Base-by-base conservation (phyloP, 169 alveolate genomes). In the Condylostoma magnum region DNA sequence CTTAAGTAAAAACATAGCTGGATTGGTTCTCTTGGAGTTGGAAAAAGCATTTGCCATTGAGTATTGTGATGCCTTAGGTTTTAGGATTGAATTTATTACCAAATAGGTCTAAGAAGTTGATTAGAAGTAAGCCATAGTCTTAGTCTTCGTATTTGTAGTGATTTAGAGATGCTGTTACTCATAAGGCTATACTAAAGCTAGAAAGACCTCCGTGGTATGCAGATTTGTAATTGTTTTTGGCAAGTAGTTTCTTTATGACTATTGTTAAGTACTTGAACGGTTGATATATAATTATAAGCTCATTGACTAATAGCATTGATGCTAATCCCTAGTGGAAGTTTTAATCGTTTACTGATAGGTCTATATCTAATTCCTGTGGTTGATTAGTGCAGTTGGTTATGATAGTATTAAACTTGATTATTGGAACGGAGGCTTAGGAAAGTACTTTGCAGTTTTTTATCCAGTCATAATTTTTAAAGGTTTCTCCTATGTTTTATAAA, bases 151-250 rank as follows among this genome's bases (percentile, higher is more conserved):
- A 31, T 18, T 30, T 6, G 50, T 27, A 27, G 18, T 18, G 12
- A 27, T 60, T 60, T 34, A 60, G n/a, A 15, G 8, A 33, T 8
- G 71, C 71, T 38, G 56, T 55, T 10, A 60, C 30, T 33, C 71
- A 60, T 34, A 60, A 27, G 28, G 37, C 30, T 15, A 60, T 15
- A 41, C 71, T 60, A 41, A 38, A 60, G 28, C 43, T 18, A 28
- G 56, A 38, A 22, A 60, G 33, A n/a, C 71, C 71, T 1, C 71
- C 71, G 36, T 60, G 15, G 31, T 60, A 60, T n/a, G 58, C 57
- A 1, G 71, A 60, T 28, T 60, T 60, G 2, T 38, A 25, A 15
- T 33, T 12, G 20, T 60, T 12, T n/a, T 22, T n/a, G 30, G 36
- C 36, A 8, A 60, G 3, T 1, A 60, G 27, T 41, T 60, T 60